Evolutionary conservation across 306 rosid genomes (phyloP), one percentile per base, ranked within the genome.

Genomic region (Luffa acutangula): DNA sequence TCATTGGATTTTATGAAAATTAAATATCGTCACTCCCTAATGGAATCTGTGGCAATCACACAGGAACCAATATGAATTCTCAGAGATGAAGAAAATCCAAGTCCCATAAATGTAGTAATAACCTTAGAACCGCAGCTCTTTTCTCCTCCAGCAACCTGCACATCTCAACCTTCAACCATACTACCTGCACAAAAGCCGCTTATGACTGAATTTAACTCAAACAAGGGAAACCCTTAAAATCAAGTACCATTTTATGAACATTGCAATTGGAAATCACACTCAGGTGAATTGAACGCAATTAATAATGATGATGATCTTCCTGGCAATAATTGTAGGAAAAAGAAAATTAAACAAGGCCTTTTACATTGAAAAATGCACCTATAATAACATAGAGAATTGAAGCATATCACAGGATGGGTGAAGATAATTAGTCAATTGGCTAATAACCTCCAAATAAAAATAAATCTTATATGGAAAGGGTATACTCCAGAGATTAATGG

Each of bases 81-180:
- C 45, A 51, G 67, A 46, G 79, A 66, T 78, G 64, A 41, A 87
- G 62, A 76, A 39, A 77, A 21, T 3, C 17, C 39, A 45, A 54
- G 65, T 6, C 65, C 6, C 37, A 39, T 49, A 73, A 15, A 46
- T 9, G 13, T 39, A 59, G 66, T 49, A 41, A 45, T 53, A 82
- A 92, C 99, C 99, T 90, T 84, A 95, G 92, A 81, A 90, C 51
- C 74, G 97, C 86, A 85, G 93, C 82, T 91, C 97, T 91, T 89
- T 93, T 93, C 82, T 95, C 99, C 89, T 93, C 99, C 89, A 95
- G 89, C 87, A 91, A 80, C 83, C 91, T 87, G 88, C 97, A 93
- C 80, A 95, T 60, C 81, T 95, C 99, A 34, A 88, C 99, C 91
- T 95, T 95, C 91, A 93, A 78, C 94, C 90, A 95, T 82, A 82